These are phyloP conservation scores for Cystofilobasidium capitatum DNA, from an alignment of 768 basidiomycete species.

Conservation along the genomic window DNA sequence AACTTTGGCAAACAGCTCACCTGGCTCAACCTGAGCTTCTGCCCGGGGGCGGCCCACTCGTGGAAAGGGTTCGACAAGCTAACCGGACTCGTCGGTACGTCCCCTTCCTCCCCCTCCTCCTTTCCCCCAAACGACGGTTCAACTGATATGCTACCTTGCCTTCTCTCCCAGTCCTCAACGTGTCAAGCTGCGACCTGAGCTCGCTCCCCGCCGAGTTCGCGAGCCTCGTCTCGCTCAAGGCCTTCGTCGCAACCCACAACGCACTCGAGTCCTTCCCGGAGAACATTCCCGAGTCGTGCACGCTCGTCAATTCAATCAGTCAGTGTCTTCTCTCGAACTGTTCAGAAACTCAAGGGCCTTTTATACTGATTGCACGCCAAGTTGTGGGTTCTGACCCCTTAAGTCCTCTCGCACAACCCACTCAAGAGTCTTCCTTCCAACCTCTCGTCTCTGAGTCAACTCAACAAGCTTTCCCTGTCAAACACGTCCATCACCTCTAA, in stretches of 20 bases:
- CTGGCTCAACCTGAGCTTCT: constrained; percentile 19
- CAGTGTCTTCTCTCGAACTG: neutral
- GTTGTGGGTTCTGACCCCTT: neutral
- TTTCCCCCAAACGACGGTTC: neutral
- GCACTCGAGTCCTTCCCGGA: constrained; percentile 7
- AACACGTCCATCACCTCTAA: constrained; percentile 2
- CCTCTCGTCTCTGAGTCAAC: constrained; percentile 4
- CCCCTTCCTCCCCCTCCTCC: neutral
- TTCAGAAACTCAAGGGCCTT: no score
- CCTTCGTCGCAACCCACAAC: constrained; percentile 25
- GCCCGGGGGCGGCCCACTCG: neutral
- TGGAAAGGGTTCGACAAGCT: constrained; percentile 23
- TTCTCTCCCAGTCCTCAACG: constrained; percentile 20
- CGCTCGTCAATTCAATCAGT: constrained; percentile 26
- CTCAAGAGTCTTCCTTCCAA: constrained; percentile 15
- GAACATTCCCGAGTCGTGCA: neutral
- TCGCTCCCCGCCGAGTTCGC: constrained; percentile 13
- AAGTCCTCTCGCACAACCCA: constrained; percentile 26
- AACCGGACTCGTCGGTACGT: constrained; percentile 24
- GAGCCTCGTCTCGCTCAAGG: constrained; percentile 17
- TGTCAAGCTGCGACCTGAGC: constrained; percentile 10
- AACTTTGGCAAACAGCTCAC: constrained; percentile 21
- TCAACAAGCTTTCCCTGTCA: constrained; percentile 25
- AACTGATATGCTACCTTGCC: neutral
- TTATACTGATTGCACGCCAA: neutral